phyloP scores from a whole-genome alignment of 1,284 basidiomycete genomes.

The Mycosarcoma maydis region DNA sequence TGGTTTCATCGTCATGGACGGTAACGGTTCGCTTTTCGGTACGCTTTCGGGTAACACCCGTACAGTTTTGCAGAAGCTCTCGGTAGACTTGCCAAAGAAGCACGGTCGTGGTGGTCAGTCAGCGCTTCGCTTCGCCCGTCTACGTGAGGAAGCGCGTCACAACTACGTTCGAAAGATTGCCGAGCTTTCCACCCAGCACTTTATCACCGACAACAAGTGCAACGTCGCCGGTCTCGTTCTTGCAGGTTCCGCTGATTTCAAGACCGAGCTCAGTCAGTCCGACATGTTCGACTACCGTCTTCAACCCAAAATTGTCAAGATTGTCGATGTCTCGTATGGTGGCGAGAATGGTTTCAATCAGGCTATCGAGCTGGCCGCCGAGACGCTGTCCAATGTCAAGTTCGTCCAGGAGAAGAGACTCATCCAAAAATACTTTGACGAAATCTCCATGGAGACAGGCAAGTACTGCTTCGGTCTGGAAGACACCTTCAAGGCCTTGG shows the following conservation, averaged over 20 bases:
- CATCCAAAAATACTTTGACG: slow-evolving; percentile 93
- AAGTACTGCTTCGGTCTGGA: slow-evolving; percentile 98
- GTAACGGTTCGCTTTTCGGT: slow-evolving; percentile 95
- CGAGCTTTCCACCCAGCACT: slow-evolving; percentile 95
- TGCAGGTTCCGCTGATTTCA: slow-evolving; percentile 98
- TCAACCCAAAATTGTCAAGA: slow-evolving; percentile 76
- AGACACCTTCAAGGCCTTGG: slow-evolving; percentile 95
- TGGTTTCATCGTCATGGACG: slow-evolving; percentile 99
- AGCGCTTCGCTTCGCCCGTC: slow-evolving; percentile 98
- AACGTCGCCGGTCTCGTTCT: slow-evolving; percentile 97
- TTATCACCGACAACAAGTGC: slow-evolving; percentile 97
- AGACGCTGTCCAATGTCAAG: slow-evolving; percentile 96
- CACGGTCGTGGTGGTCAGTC: slow-evolving; percentile 99
- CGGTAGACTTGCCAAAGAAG: slow-evolving; percentile 98
- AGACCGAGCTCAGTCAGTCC: slow-evolving; percentile 93
- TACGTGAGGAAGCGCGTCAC: slow-evolving; percentile 98
- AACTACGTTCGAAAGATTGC: slow-evolving; percentile 99
- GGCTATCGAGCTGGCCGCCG: slow-evolving; percentile 96
- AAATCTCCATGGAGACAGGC: slow-evolving; percentile 96
- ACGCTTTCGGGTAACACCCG: slow-evolving; percentile 96
- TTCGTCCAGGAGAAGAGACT: slow-evolving; percentile 96
- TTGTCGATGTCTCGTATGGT: slow-evolving; percentile 93
- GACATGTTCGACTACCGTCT: slow-evolving; percentile 95
- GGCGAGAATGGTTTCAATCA: slow-evolving; percentile 99
- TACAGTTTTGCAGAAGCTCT: slow-evolving; percentile 97